Base-by-base conservation (phyloP, 805 yeast genomes). In the Saturnispora sanitii region DNA sequence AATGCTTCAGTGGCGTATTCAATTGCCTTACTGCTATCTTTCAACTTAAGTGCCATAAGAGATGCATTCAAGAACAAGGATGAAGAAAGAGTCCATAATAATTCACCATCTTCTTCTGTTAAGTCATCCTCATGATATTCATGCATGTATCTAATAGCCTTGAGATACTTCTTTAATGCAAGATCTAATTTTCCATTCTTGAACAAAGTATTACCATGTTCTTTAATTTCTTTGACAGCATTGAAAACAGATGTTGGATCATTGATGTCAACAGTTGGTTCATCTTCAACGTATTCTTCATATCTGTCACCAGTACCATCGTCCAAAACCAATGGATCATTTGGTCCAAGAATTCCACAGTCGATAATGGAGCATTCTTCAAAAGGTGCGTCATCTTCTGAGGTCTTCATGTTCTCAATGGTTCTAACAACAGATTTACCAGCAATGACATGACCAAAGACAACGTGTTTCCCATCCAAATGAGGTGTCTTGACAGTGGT, bases 401-500 rank as follows among this genome's bases (percentile, higher is more conserved):
- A 79, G 21, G 86, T 84, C 45, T 74, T 74, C 29, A 70, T 65
- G 53, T 76, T 71, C 61, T 92, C 99, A 45, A 92, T 70, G 42
- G 72, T 68, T 49, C 95, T 77, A 7, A 84, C 87, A 23, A 85
- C 61, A 6, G 86, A 75, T 58, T 84, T 88, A 31, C 96, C 96
- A 35, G 71, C 62, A 37, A 90, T 62, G 29, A 92, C 87, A 59
- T 82, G 77, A 47, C 98, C 98, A 58, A 92, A 92, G 3, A 92
- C 97, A 39, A 88, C 96, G 60, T 92, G 98, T 61, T 90, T 90
- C 20, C 90, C 94, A 57, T 92, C 90, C 49, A 92, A 73, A 62
- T 90, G 97, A 6, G 97, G 95, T 2, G 96, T 86, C 32, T 86
- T 79, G 2, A 77, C 92, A 2, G 96, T 85, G 21, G 98, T 90